Percentiles rank a stretch among this genome's conserved stretches.
Conservation (phyloP, 2,329 filamentous ascomycete genomes). For the Pseudocercospora eumusae region DNA sequence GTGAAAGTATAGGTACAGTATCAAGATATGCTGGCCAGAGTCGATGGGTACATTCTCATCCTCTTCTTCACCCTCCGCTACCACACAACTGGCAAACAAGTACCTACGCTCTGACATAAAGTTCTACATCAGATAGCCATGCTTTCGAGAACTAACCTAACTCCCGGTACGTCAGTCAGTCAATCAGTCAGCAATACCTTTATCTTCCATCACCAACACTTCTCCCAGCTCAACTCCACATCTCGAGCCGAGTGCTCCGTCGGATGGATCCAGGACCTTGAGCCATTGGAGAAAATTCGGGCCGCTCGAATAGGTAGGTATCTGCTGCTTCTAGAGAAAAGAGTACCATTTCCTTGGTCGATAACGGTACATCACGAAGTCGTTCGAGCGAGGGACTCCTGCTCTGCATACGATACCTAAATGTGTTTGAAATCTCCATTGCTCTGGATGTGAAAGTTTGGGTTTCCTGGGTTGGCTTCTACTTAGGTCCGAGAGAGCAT, state of each 20-base stretch:
- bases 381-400: too few relatives aligned
- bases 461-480: too few relatives aligned
- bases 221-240: slow-evolving; percentile 9
- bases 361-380: too few relatives aligned
- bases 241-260: not conserved
- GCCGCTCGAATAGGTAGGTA: slow-evolving; percentile 58
- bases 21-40: slow-evolving; percentile 13
- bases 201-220: not conserved
- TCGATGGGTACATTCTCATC: not conserved
- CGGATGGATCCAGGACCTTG: slow-evolving; percentile 50
- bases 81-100: slow-evolving; percentile 4
- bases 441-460: too few relatives aligned
- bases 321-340: slow-evolving; percentile 62
- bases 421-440: too few relatives aligned
- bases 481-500: too few relatives aligned
- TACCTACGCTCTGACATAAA: slow-evolving; percentile 10
- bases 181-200: not conserved
- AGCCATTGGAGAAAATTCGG: slow-evolving; percentile 56
- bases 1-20: slow-evolving; percentile 4
- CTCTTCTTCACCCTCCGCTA: too few relatives aligned
- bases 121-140: slow-evolving; percentile 12
- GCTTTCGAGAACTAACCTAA: slow-evolving; percentile 13
- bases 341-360: slow-evolving; percentile 60
- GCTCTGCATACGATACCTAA: too few relatives aligned
- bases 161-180: not conserved